A percentile compares a stretch with the other conserved stretches of the same genome.
phyloP scores from a whole-genome alignment of 768 basidiomycete genomes.

The Suillus sp. region DNA sequence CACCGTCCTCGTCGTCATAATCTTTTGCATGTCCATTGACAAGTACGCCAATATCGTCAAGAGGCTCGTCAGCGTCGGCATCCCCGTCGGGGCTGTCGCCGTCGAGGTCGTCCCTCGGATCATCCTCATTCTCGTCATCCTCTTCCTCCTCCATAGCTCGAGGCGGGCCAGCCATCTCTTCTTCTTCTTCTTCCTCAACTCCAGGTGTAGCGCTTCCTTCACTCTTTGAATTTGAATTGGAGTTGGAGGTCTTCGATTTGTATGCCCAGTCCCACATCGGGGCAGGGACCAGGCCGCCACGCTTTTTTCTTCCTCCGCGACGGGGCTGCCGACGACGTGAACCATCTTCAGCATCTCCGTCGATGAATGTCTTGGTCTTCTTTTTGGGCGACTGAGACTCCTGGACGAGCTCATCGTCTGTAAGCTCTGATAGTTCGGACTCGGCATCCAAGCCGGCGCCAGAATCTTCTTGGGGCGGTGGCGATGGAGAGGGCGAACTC shows the following conservation, averaged over 20 bases:
- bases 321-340: conserved; percentile 22
- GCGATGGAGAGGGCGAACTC: conserved; percentile 52
- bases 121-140: conserved; percentile 31
- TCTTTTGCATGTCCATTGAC: conserved; percentile 17
- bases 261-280: conserved; percentile 88
- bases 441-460: conserved; percentile 55
- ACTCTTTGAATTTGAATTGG: conserved; percentile 44
- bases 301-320: conserved; percentile 46
- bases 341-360: conserved; percentile 10
- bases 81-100: conserved; percentile 21
- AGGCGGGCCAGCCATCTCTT: conserved; percentile 47
- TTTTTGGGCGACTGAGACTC: conserved; percentile 32
- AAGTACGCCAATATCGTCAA: conserved; percentile 3
- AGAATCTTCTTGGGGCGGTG: conserved; percentile 34
- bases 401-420: conserved; percentile 74
- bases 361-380: conserved; percentile 4
- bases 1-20: conserved; percentile 21
- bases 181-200: conserved; percentile 41
- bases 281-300: conserved; percentile 72
- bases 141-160: conserved; percentile 68
- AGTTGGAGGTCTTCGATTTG: conserved; percentile 42
- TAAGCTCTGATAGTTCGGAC: conserved; percentile 83
- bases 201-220: conserved; percentile 45
- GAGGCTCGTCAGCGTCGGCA: conserved; percentile 10
- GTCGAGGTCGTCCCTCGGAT: conserved; percentile 19